phyloP scores from a whole-genome alignment of 768 basidiomycete genomes.

The Mycena vulgaris region DNA sequence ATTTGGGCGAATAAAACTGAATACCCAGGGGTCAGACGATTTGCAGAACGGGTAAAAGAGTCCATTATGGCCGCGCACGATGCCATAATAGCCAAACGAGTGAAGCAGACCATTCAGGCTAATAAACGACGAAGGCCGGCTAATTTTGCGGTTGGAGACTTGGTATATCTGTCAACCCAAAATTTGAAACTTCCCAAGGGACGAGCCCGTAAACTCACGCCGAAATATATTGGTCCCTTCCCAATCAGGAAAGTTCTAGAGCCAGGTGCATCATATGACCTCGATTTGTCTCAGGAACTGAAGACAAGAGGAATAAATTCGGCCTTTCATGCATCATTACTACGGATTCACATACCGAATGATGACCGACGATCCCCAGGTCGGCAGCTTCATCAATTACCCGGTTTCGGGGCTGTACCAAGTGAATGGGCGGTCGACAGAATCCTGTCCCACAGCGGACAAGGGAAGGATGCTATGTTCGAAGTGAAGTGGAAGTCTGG shows the following conservation, averaged over 20 bases:
- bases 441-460: slow-evolving; percentile 44
- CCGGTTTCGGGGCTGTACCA: slow-evolving; percentile 33
- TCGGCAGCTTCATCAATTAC: slow-evolving; percentile 35
- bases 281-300: slow-evolving; percentile 33
- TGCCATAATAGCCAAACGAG: slow-evolving; percentile 44
- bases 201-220: slow-evolving; percentile 51
- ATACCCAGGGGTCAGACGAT: slow-evolving; percentile 23
- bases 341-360: slow-evolving; percentile 34
- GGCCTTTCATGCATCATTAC: slow-evolving; percentile 50
- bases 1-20: slow-evolving; percentile 28
- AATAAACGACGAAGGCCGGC: slow-evolving; percentile 39
- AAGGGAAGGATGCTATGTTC: slow-evolving; percentile 41
- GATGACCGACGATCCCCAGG: slow-evolving; percentile 53
- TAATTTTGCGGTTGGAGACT: slow-evolving; percentile 45
- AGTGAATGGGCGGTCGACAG: slow-evolving; percentile 44
- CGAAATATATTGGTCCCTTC: slow-evolving; percentile 44
- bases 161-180: too few relatives aligned
- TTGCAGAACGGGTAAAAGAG: slow-evolving; percentile 28
- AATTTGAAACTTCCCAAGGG: slow-evolving; percentile 42
- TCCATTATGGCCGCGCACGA: slow-evolving; percentile 47
- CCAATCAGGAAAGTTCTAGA: slow-evolving; percentile 27
- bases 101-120: slow-evolving; percentile 42
- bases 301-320: slow-evolving; percentile 39
- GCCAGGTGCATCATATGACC: slow-evolving; percentile 8
- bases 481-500: slow-evolving; percentile 46